A percentile compares a stretch with the other conserved stretches of the same genome.
Evolutionary conservation across 176 grass and related monocot species (phyloP).

Genomic region (Saccharum spontaneum): DNA sequence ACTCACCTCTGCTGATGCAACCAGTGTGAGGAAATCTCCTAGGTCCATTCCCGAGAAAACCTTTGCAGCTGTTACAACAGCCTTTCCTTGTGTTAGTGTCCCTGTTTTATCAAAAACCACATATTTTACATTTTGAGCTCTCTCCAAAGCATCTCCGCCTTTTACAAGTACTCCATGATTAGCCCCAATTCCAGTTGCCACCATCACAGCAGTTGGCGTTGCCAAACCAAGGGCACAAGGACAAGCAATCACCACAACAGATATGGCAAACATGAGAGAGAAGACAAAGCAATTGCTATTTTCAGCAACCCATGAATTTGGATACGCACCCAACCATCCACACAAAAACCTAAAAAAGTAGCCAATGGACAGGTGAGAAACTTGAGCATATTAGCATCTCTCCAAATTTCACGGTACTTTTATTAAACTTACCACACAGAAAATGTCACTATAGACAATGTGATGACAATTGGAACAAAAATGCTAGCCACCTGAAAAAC

Average conservation of each 20-base stretch:
- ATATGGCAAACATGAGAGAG: constrained; percentile 99
- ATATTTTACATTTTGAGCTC: constrained; percentile 74
- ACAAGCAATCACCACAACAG: constrained; percentile 97
- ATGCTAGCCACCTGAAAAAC: constrained; percentile 80
- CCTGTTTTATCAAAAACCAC: constrained; percentile 99
- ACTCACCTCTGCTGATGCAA: constrained; percentile 95
- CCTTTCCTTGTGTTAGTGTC: constrained; percentile 95
- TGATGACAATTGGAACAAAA: constrained; percentile 95
- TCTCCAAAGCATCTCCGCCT: constrained; percentile 94
- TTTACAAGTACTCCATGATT: constrained; percentile 91
- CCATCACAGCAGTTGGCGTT: constrained; percentile 98
- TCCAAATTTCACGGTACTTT: background rate
- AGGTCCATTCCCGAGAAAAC: constrained; percentile 90
- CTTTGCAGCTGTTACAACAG: constrained; percentile 83
- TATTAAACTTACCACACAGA: constrained; percentile 66
- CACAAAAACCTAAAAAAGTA: constrained; percentile 81
- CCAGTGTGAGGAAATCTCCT: constrained; percentile 83
- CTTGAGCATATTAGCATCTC: background rate
- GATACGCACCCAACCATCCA: constrained; percentile 86
- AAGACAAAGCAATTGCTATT: constrained; percentile 89
- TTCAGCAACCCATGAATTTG: constrained; percentile 77
- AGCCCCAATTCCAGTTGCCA: constrained; percentile 93
- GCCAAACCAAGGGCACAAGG: constrained; percentile 96
- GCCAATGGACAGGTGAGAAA: constrained; percentile 23
- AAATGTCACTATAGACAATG: constrained; percentile 87